Conservation (phyloP, 768 basidiomycete genomes). For the Stropharia rugosoannulata region DNA sequence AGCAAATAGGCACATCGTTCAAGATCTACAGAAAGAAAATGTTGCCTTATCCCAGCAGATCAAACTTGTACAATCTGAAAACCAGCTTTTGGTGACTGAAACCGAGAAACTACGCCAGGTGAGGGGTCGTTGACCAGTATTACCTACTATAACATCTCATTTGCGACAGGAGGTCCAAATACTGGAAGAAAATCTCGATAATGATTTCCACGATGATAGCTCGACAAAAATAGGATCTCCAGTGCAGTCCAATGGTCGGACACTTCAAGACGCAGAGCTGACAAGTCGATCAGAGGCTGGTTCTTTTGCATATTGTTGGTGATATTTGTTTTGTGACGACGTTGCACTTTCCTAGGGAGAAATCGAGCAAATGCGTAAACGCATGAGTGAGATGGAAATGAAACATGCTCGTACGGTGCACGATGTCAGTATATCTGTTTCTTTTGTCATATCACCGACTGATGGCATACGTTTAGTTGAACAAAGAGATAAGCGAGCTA, state of each 20-base stretch:
- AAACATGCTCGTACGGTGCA: conserved; percentile 70
- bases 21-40: conserved; percentile 86
- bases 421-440: conserved; percentile 47
- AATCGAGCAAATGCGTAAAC: conserved; percentile 69
- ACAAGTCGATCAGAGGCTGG: conserved; percentile 54
- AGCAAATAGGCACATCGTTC: conserved; percentile 73
- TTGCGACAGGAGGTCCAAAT: conserved; percentile 63
- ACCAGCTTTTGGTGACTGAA: conserved; percentile 64
- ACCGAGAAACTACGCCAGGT: conserved; percentile 76
- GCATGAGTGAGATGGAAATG: conserved; percentile 67
- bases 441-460: background rate
- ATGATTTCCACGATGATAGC: conserved; percentile 55
- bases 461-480: conserved; percentile 49
- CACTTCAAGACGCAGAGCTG: conserved; percentile 45
- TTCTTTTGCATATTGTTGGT: background rate
- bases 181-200: conserved; percentile 75
- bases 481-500: conserved; percentile 90
- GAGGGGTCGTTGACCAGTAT: background rate
- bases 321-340: background rate
- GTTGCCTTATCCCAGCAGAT: conserved; percentile 57
- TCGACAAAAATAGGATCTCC: conserved; percentile 19
- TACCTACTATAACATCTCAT: conserved; percentile 5
- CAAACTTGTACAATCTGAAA: conserved; percentile 76
- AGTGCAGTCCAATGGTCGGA: conserved; percentile 38
- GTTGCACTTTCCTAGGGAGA: conserved; percentile 41